Conservation (phyloP, 2,329 filamentous ascomycete species). For the Venturia carpophila region DNA sequence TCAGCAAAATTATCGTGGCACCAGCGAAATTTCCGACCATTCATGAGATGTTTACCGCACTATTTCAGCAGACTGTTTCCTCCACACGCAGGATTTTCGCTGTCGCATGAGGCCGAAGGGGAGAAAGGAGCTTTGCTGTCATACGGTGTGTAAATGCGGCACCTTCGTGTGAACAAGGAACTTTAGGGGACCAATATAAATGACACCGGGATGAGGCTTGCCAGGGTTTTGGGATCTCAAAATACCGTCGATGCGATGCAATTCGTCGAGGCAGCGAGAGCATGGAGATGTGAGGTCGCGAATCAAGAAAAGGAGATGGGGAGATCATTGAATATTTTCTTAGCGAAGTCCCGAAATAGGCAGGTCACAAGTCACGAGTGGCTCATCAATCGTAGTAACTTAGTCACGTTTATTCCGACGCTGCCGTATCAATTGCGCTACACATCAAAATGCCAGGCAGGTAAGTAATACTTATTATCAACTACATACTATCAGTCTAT, state of each 20-base stretch:
- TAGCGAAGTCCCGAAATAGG: not conserved
- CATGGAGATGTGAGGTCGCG: not conserved
- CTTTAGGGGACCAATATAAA: constrained; percentile 4
- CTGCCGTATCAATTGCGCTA: not conserved
- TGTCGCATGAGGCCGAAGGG: not conserved
- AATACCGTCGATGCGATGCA: not conserved
- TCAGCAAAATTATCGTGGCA: too few species aligned
- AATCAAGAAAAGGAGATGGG: not conserved
- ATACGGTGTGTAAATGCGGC: not conserved
- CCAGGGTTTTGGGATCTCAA: not conserved
- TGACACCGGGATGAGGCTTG: not conserved
- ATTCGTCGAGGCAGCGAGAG: not conserved
- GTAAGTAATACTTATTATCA: constrained; percentile 1
- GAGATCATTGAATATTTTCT: not conserved
- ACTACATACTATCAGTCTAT: not conserved
- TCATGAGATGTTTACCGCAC: too few species aligned
- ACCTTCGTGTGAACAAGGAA: not conserved
- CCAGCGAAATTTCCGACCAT: too few species aligned
- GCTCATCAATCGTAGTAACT: not conserved
- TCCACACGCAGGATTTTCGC: not conserved
- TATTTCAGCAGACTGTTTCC: too few species aligned
- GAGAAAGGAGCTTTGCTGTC: not conserved
- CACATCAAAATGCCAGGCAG: not conserved
- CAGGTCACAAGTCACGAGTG: too few species aligned
- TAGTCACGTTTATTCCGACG: not conserved